Conservation (phyloP, 1,284 basidiomycete species). For the Cryptococcus hybrid region DNA sequence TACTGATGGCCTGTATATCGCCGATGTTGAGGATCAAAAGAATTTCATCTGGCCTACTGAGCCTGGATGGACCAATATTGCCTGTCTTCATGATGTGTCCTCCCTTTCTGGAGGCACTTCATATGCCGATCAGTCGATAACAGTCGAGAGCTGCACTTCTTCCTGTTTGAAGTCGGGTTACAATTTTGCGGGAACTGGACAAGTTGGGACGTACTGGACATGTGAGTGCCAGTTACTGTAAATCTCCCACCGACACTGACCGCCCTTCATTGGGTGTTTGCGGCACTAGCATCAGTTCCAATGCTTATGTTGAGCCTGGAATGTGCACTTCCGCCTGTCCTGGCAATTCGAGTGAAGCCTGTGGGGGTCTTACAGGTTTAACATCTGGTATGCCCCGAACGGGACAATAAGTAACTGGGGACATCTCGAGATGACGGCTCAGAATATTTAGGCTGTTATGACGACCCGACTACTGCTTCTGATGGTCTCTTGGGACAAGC, state of each 20-base stretch:
- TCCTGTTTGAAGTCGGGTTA: constrained; percentile 14
- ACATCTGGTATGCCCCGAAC: constrained; percentile 8
- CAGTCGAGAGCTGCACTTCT: constrained; percentile 10
- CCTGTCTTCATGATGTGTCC: constrained; percentile 7
- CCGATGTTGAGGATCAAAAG: constrained; percentile 2
- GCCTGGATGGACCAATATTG: constrained; percentile 7
- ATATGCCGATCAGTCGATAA: background rate
- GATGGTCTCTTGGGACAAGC: constrained; percentile 10
- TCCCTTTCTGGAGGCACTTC: background rate
- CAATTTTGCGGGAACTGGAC: constrained; percentile 13
- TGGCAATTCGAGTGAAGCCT: constrained; percentile 25
- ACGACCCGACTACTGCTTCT: constrained; percentile 1
- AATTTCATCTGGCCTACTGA: background rate
- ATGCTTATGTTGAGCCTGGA: constrained; percentile 19
- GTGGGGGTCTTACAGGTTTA: constrained; percentile 18
- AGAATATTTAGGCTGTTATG: constrained; percentile 1
- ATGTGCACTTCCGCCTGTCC: constrained; percentile 32
- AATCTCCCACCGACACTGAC: background rate
- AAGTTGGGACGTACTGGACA: constrained; percentile 11
- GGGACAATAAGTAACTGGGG: background rate
- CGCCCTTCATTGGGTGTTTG: constrained; percentile 9
- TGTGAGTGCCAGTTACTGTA: background rate
- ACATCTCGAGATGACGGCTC: background rate
- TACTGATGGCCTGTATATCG: constrained; percentile 20
- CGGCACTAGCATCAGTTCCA: constrained; percentile 18